These are phyloP conservation scores for Tolypocladium sp. DNA, from an alignment of 2,329 filamentous ascomycete genomes.

Conservation along the genomic window DNA sequence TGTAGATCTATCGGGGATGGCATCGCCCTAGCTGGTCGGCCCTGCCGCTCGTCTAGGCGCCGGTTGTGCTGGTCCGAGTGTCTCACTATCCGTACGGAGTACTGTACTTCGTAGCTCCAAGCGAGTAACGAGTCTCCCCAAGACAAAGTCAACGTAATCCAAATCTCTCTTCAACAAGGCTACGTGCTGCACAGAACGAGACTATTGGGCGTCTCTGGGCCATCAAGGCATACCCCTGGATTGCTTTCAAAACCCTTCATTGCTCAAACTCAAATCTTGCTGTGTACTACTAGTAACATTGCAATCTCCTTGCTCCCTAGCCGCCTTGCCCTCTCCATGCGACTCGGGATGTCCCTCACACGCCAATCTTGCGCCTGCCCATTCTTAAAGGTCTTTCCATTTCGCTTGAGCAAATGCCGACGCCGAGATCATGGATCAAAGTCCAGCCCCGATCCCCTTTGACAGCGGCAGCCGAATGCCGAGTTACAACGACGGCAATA, in stretches of 20 bases:
- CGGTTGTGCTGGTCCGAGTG: too few species aligned
- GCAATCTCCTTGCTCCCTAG: background rate
- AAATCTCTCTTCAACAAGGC: too few species aligned
- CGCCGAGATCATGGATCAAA: slow-evolving; percentile 17
- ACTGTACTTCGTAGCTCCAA: too few species aligned
- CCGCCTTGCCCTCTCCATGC: background rate
- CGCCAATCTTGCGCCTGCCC: slow-evolving; percentile 5
- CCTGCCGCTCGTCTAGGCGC: too few species aligned
- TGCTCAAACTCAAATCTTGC: background rate
- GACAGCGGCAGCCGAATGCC: background rate
- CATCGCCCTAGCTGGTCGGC: too few species aligned
- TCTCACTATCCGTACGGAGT: too few species aligned
- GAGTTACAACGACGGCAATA: background rate
- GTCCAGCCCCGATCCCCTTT: slow-evolving; percentile 15
- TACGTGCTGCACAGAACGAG: background rate
- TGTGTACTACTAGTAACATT: background rate
- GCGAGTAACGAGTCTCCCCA: too few species aligned
- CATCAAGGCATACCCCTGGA: background rate
- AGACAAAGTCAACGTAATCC: too few species aligned
- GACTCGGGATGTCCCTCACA: background rate
- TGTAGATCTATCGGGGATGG: too few species aligned
- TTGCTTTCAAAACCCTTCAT: background rate
- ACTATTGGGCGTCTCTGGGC: background rate
- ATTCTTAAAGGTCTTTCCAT: slow-evolving; percentile 2
- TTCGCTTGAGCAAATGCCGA: slow-evolving; percentile 5